These are phyloP conservation scores for Termitomyces titanicus DNA, from an alignment of 768 basidiomycete genomes.

Conservation along the genomic window DNA sequence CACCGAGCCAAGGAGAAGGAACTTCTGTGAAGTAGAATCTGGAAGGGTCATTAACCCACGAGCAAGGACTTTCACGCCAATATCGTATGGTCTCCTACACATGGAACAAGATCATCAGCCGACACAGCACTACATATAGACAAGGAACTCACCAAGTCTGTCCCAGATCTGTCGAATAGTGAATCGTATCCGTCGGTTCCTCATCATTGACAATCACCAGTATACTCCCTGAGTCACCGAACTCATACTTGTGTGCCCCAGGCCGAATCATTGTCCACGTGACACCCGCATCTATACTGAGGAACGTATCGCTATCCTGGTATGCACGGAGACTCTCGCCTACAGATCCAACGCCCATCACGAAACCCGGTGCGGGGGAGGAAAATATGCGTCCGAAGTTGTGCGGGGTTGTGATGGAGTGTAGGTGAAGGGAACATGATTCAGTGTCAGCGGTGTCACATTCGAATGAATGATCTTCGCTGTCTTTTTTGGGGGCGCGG, in stretches of 20 bases:
- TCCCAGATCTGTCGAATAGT: slow-evolving; percentile 83
- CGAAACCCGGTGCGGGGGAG: slow-evolving; percentile 89
- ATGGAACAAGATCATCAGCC: background rate
- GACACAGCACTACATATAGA: background rate
- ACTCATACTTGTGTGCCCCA: slow-evolving; percentile 92
- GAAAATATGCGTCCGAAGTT: slow-evolving; percentile 95
- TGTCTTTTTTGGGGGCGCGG: slow-evolving; percentile 51
- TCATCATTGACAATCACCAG: slow-evolving; percentile 85
- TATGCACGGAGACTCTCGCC: slow-evolving; percentile 68
- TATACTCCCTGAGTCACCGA: slow-evolving; percentile 86
- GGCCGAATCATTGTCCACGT: slow-evolving; percentile 76
- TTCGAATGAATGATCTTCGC: slow-evolving; percentile 52
- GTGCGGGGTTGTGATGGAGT: slow-evolving; percentile 90
- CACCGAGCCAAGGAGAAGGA: slow-evolving; percentile 81
- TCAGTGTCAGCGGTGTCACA: slow-evolving; percentile 60
- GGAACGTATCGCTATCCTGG: slow-evolving; percentile 88
- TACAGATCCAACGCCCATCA: slow-evolving; percentile 95
- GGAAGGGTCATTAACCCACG: slow-evolving; percentile 83
- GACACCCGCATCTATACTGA: slow-evolving; percentile 86
- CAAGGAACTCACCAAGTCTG: slow-evolving; percentile 57
- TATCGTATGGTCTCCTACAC: slow-evolving; percentile 62
- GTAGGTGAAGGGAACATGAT: slow-evolving; percentile 81
- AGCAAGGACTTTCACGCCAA: slow-evolving; percentile 70
- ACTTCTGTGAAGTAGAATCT: slow-evolving; percentile 96
- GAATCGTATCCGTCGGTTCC: slow-evolving; percentile 59